Base-by-base conservation (phyloP, 257 asterid species). In the Jasminum sambac region DNA sequence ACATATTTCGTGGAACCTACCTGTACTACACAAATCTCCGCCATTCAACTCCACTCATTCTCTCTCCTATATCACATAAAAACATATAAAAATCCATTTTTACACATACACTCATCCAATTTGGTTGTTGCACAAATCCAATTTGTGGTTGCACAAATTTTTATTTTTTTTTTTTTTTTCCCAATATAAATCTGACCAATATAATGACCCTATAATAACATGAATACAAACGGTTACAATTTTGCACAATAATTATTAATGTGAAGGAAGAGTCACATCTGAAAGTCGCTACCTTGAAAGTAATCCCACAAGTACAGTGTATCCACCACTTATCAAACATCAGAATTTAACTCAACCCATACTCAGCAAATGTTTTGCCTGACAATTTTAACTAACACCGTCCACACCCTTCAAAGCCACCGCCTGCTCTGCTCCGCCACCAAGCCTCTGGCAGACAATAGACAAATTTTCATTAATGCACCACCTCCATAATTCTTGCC, bases 261-360 rank as follows among this genome's bases (percentile, higher is more conserved):
- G 85, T 64, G 43, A 76, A 67, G 68, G 82, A 67, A 64, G 26
- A 43, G 83, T 78, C 83, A 63, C 75, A 11, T 40, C 74, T 77
- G 43, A 26, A 30, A 23, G 14, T 63, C 37, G 16, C 46, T n/a
- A 63, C 30, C 46, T 63, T 7, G 11, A 63, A 36, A 44, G 2
- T 0, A 44, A 44, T 13, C 19, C 25, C 38, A 2, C 55, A 48
- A 25, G 14, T 74, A 17, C 67, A 64, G 8, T 66, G 74, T 23
- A 60, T 48, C 40, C 11, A 39, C 21, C 52, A 66, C 41, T 16
- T 11, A 63, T 64, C 41, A 26, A 26, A 30, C 14, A 43, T 30
- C 40, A 50, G 25, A 40, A 17, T 69, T 24, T 21, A 70, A 30
- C 57, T 70, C 36, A 21, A 48, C 67, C 60, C 61, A 66, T 48